Base-by-base conservation (phyloP, 768 basidiomycete species). In the Leccinum rimulosum region DNA sequence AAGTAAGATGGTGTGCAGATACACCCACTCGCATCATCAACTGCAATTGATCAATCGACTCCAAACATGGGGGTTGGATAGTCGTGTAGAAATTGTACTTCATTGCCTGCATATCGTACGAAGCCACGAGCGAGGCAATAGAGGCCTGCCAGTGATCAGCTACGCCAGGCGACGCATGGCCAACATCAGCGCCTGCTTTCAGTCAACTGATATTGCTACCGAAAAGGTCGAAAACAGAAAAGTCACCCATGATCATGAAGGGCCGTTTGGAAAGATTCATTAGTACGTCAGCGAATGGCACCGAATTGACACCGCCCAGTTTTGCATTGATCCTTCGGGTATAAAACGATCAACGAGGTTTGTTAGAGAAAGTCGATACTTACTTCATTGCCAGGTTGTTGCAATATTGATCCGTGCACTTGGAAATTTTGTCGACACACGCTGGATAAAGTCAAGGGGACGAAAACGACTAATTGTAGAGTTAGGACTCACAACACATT, bases 131-230 rank as follows among this genome's bases (percentile, higher is more conserved):
- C 2, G 81, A 78, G 0, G 87, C 77, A 0, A 88, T 75, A 0
- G 88, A 89, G 0, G 89, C 81, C 8, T 22, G 22, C 22, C 22
- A 22, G 22, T 76, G 83, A 35, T 76, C 70, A 0, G 70, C 63
- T 0, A 78, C 63, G 0, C 86, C 85, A 12, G 87, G 82, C 0
- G 80, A 79, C 0, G 88, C 84, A 61, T 91, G 89, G 7, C 82
- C 79, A 0, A 89, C 80, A 65, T 84, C 84, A 9, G 82, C 82
- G n/a, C 84, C 83, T 83, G 52, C 30, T 40, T 56, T 35, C 22
- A n/a, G 14, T 58, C 27, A 59, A 57, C 19, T 14, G 28, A 19
- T 14, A 15, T 50, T 38, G 12, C 45, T 2, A 25, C 8, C n/a
- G 25, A 6, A 6, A 40, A 54, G 5, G 8, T 12, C 3, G n/a